Evolutionary conservation across 331 rosid species (phyloP).

Genomic region (Pyracantha coccinea): DNA sequence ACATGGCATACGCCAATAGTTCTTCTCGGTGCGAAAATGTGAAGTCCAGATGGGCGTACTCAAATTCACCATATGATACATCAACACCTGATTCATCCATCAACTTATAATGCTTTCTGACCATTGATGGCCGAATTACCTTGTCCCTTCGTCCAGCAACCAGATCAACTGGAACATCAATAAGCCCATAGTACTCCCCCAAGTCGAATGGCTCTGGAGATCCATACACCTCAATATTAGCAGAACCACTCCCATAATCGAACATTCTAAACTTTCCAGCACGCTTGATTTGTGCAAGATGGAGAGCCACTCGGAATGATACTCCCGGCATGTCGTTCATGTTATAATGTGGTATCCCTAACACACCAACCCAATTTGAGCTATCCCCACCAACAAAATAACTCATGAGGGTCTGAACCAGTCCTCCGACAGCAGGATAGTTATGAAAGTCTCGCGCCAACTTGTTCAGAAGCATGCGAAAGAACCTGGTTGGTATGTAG

Average conservation of each 20-base stretch:
- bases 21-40: slow-evolving; percentile 91
- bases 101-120: slow-evolving; percentile 57
- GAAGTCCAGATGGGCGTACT: slow-evolving; percentile 91
- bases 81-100: slow-evolving; percentile 53
- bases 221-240: slow-evolving; percentile 52
- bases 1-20: slow-evolving; percentile 76
- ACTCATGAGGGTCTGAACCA: slow-evolving; percentile 86
- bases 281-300: slow-evolving; percentile 87
- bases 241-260: slow-evolving; percentile 52
- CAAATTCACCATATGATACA: slow-evolving; percentile 69
- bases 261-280: slow-evolving; percentile 60
- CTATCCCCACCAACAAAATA: slow-evolving; percentile 90
- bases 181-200: slow-evolving; percentile 45
- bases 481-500: slow-evolving; percentile 84
- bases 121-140: slow-evolving; percentile 88
- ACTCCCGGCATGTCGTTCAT: slow-evolving; percentile 97
- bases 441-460: slow-evolving; percentile 82
- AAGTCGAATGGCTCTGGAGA: slow-evolving; percentile 67
- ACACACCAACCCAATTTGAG: slow-evolving; percentile 93
- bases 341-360: slow-evolving; percentile 86
- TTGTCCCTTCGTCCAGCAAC: slow-evolving; percentile 89
- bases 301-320: slow-evolving; percentile 61
- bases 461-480: slow-evolving; percentile 87
- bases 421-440: slow-evolving; percentile 89
- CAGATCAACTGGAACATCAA: slow-evolving; percentile 75